Percentiles rank a stretch among this genome's conserved stretches.
phyloP scores from a whole-genome alignment of 2,329 filamentous ascomycete species.

The Elsinoe fawcettii region DNA sequence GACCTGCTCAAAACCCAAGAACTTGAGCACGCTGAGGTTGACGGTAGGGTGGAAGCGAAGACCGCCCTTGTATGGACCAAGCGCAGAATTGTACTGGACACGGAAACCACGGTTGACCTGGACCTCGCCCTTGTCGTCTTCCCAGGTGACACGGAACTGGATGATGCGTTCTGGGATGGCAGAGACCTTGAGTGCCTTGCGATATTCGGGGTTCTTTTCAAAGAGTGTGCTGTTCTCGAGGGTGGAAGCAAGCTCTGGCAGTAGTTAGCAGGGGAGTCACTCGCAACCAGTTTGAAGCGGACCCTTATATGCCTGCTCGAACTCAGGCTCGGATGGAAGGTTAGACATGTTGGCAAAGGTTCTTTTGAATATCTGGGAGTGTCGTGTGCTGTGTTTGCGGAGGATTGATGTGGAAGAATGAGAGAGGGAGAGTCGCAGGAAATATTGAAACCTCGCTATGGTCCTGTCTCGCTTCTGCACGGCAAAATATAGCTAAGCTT shows the following conservation, averaged over 20 bases:
- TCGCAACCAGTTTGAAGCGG: conserved; percentile 27
- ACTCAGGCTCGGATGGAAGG: conserved; percentile 84
- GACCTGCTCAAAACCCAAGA: conserved; percentile 97
- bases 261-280: neutral
- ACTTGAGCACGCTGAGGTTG: conserved; percentile 75
- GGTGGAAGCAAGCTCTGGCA: conserved; percentile 79
- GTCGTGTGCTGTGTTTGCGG: neutral
- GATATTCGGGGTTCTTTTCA: conserved; percentile 89
- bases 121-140: conserved; percentile 80
- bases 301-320: conserved; percentile 98
- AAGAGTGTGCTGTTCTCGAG: conserved; percentile 92
- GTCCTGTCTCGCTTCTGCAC: neutral
- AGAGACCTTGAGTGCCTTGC: conserved; percentile 77
- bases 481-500: neutral
- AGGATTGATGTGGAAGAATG: conserved; percentile 9
- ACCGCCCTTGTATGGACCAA: conserved; percentile 97
- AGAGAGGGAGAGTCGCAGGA: neutral
- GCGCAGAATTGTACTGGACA: conserved; percentile 96
- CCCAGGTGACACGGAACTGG: conserved; percentile 96
- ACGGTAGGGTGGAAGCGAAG: conserved; percentile 89
- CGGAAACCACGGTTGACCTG: conserved; percentile 93
- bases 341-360: conserved; percentile 47
- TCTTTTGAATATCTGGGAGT: neutral
- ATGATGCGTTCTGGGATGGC: conserved; percentile 91
- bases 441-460: conserved; percentile 3